phyloP scores from a whole-genome alignment of 129 eudicot species.

The Dittrichia graveolens region DNA sequence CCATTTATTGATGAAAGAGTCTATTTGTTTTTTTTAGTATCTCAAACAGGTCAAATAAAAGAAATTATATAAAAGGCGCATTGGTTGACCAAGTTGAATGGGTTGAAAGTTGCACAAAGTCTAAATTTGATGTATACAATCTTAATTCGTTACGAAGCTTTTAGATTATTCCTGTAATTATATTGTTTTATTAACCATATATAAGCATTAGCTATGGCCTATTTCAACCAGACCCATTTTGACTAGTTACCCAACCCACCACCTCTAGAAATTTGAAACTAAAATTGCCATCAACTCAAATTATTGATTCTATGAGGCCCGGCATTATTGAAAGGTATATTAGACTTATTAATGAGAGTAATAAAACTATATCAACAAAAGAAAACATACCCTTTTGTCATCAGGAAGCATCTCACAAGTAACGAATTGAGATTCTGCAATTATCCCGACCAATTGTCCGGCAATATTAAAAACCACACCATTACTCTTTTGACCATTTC shows the following conservation, averaged over 20 bases:
- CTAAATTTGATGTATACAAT: too few relatives aligned
- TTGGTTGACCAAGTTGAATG: too few relatives aligned
- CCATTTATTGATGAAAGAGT: neutral
- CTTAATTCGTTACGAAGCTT: too few relatives aligned
- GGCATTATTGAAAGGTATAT: too few relatives aligned
- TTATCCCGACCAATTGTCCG: slow-evolving; percentile 29
- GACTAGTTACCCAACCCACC: neutral
- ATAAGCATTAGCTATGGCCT: too few relatives aligned
- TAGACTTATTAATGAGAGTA: too few relatives aligned
- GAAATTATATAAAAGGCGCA: too few relatives aligned
- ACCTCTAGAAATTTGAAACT: neutral
- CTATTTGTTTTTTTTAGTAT: too few relatives aligned
- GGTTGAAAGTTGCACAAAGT: too few relatives aligned
- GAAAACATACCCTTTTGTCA: slow-evolving; percentile 28
- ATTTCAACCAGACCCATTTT: neutral
- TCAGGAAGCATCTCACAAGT: slow-evolving; percentile 27
- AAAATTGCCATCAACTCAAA: neutral
- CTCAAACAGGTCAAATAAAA: too few relatives aligned
- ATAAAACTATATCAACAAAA: neutral
- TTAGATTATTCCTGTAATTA: too few relatives aligned
- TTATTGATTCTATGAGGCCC: neutral
- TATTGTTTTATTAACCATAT: too few relatives aligned
- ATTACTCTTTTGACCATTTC: slow-evolving; percentile 21
- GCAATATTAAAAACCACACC: slow-evolving; percentile 33
- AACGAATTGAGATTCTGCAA: slow-evolving; percentile 24